Base-by-base conservation (phyloP, 1,284 basidiomycete species). In the Phaffia rhodozyma region DNA sequence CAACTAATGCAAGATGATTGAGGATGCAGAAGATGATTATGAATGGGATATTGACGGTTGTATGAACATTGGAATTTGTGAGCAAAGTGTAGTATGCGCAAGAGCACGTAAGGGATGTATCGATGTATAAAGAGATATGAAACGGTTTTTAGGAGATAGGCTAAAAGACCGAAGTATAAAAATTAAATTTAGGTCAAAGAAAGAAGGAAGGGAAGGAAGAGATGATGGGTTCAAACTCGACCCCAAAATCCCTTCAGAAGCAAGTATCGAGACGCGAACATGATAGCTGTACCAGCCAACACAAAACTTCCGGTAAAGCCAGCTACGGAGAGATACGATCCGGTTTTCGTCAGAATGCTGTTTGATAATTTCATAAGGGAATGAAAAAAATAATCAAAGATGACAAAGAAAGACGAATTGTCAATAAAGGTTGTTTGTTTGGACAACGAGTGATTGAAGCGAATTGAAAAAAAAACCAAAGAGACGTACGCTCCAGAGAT, bases 401-500 rank as follows among this genome's bases (percentile, higher is more conserved):
- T 29, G 20, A n/a, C 9, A 20, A 11, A 32, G 29, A 27, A 9
- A 23, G 47, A 51, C 38, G 61, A 6, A 52, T 27, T 16, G 6
- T 23, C 11, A n/a, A 30, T 16, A 5, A 48, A 27, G n/a, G 20
- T 52, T 34, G 21, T n/a, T n/a, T n/a, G 29, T 2, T 7, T 4
- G 18, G 13, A 23, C 3, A 6, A 16, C 16, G 18, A 7, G 20
- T 3, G 11, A n/a, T 23, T 18, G 29, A 27, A n/a, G 20, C 7
- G 5, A 20, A 18, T 20, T 32, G 0, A 5, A 47, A 27, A 52
- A 62, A 23, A 30, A 20, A n/a, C 3, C 21, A 21, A n/a, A 21
- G 21, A 1, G 34, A 66, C 60, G 51, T 49, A 62, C 57, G 66
- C 66, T 55, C 66, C 66, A 5, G 56, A 60, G 21, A 66, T 66